phyloP scores from a whole-genome alignment of 1,284 basidiomycete species.

The Ustilago crameri region DNA sequence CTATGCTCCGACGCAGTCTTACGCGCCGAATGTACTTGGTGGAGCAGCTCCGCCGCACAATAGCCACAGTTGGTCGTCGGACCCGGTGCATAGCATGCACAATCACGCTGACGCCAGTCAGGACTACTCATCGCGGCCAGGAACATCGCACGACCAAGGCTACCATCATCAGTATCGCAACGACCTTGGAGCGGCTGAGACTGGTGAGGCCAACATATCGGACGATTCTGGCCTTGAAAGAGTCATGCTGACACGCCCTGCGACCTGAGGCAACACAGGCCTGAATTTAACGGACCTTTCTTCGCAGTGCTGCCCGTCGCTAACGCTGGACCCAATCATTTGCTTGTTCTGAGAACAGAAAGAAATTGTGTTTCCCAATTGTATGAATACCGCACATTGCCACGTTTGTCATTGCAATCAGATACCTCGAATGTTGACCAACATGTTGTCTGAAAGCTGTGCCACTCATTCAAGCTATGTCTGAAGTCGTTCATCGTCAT shows the following conservation, averaged over 20 bases:
- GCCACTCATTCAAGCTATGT: too few relatives aligned
- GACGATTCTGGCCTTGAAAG: slow-evolving; percentile 25
- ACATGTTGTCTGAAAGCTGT: too few relatives aligned
- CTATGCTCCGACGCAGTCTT: slow-evolving; percentile 8
- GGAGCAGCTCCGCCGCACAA: slow-evolving; percentile 2
- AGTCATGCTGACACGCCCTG: slow-evolving; percentile 42
- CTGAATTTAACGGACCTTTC: neutral
- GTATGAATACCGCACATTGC: slow-evolving; percentile 1
- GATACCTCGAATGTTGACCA: too few relatives aligned
- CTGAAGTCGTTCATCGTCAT: too few relatives aligned
- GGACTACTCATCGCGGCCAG: slow-evolving; percentile 27
- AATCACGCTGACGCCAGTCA: slow-evolving; percentile 3
- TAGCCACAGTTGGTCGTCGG: slow-evolving; percentile 21
- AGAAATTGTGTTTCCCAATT: neutral
- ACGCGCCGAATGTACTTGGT: slow-evolving; percentile 8
- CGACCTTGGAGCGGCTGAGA: slow-evolving; percentile 1
- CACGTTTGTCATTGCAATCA: neutral
- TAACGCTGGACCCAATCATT: neutral
- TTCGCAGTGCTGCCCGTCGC: too few relatives aligned
- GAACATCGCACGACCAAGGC: slow-evolving; percentile 30
- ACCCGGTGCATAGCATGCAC: slow-evolving; percentile 3
- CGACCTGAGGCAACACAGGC: neutral
- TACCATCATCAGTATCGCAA: slow-evolving; percentile 21
- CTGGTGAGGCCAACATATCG: slow-evolving; percentile 6
- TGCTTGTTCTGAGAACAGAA: neutral